phyloP scores from a whole-genome alignment of 768 basidiomycete genomes.

The Pleurotus salmoneostramineus region DNA sequence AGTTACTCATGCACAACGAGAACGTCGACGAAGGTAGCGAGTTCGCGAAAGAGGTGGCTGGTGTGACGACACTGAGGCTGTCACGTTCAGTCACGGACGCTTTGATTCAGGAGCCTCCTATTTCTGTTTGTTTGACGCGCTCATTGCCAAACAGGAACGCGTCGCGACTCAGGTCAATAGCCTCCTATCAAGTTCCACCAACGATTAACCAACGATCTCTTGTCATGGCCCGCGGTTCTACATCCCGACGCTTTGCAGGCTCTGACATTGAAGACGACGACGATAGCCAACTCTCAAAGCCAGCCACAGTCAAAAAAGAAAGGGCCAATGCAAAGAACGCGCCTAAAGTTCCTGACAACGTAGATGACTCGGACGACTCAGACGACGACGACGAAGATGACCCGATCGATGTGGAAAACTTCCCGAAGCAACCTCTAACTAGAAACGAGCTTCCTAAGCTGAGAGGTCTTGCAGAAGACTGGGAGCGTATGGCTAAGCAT shows the following conservation, averaged over 20 bases:
- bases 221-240: background rate
- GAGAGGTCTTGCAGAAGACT: conserved; percentile 57
- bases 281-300: background rate
- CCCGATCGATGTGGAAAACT: conserved; percentile 56
- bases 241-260: no score
- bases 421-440: conserved; percentile 64
- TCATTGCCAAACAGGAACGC: no score
- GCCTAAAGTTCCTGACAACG: conserved; percentile 16
- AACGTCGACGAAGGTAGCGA: no score
- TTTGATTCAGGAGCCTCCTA: no score
- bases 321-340: conserved; percentile 16
- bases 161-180: no score
- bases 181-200: no score
- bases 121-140: no score
- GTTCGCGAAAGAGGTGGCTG: no score
- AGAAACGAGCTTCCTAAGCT: conserved; percentile 49
- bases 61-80: no score
- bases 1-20: no score
- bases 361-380: conserved; percentile 16
- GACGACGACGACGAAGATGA: conserved; percentile 45
- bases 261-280: background rate
- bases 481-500: conserved; percentile 50
- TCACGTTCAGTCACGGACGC: no score
- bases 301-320: conserved; percentile 12
- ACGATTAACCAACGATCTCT: no score